Base-by-base conservation (phyloP, 805 yeast genomes). In the Monosporozyma servazzii region DNA sequence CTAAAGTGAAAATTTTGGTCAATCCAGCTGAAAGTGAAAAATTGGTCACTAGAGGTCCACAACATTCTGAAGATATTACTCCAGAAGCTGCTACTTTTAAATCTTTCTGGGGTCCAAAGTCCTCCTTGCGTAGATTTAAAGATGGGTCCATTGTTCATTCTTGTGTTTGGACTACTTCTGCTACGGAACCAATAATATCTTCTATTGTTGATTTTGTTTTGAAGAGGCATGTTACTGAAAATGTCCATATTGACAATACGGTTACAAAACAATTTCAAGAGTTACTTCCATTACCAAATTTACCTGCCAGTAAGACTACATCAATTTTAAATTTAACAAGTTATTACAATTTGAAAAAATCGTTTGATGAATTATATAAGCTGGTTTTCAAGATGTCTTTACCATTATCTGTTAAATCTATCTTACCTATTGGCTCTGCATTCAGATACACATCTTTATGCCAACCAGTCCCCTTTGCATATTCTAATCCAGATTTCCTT, bases 131-230 rank as follows among this genome's bases (percentile, higher is more conserved):
- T 73, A 80, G 93, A 65, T 93, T 91, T 72, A 89, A 87, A 63
- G 96, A 93, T 68, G 97, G 97, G 39, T 75, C 84, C 3, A 89
- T 93, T 53, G 83, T 81, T 55, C 95, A 93, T 68, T 86, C 96
- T 65, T 95, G 93, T 51, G 84, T 89, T 30, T 93, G 98, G 98
- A 61, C 68, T 2, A 71, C 78, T 4, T 71, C 78, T 5, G 68
- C 78, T 20, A 70, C 73, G 21, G 82, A 79, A 51, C 84, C 93
- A 0, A 75, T 88, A 5, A 80, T 82, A 13, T 66, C 80, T 3
- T 74, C 84, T 25, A 86, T 91, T 48, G 70, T 84, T 21, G 76
- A 78, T 54, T 86, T 80, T 60, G 73, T 82, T 13, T 71, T 88
- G 48, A 76, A 76, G 51, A 71, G 77, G 42, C 96, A 91, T 64